Evolutionary conservation across 768 basidiomycete species (phyloP).

Genomic region (Rhizopogon roseolus): DNA sequence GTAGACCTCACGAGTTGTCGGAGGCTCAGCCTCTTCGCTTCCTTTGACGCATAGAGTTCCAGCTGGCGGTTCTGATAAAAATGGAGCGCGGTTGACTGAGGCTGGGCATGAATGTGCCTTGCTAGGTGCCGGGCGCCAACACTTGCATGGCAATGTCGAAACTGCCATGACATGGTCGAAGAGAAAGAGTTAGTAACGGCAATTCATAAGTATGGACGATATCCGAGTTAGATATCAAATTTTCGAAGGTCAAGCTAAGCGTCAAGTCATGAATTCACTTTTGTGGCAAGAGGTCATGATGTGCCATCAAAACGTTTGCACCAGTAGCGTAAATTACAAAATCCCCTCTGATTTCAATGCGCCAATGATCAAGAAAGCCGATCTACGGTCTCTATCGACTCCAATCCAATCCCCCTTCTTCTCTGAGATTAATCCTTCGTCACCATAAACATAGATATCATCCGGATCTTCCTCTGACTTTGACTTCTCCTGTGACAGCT

Average conservation of each 20-base stretch:
- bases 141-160: constrained; percentile 2
- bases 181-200: neutral
- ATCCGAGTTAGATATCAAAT: too few relatives aligned
- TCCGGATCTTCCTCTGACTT: constrained; percentile 28
- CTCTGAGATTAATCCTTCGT: constrained; percentile 45
- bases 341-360: constrained; percentile 71
- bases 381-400: constrained; percentile 72
- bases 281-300: neutral
- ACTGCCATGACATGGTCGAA: constrained; percentile 22
- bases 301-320: neutral
- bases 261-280: neutral
- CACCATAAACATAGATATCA: constrained; percentile 59
- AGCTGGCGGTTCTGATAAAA: constrained; percentile 85
- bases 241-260: too few relatives aligned
- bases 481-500: constrained; percentile 15
- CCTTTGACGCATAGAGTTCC: constrained; percentile 73
- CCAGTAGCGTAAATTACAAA: constrained; percentile 29
- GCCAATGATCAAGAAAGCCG: constrained; percentile 76
- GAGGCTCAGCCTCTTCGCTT: constrained; percentile 67
- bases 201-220: neutral
- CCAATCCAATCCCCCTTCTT: constrained; percentile 71
- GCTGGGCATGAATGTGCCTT: constrained; percentile 16
- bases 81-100: constrained; percentile 40
- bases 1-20: constrained; percentile 62
- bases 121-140: neutral